Conservation (phyloP, 192 early-diverging fungal genomes). For the Mortierella antarctica region DNA sequence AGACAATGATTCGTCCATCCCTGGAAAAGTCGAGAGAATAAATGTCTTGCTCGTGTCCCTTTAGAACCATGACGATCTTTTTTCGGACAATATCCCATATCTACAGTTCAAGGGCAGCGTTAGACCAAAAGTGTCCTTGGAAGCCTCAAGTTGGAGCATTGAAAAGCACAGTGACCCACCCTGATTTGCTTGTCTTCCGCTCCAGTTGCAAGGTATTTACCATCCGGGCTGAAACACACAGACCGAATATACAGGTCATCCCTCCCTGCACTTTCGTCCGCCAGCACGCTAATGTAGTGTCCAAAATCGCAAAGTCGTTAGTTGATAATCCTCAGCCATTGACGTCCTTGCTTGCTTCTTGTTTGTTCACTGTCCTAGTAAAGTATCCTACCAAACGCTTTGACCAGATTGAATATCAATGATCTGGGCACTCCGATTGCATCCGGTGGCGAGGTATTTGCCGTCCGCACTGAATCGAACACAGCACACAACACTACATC, state of each 20-base stretch:
- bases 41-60: constrained; percentile 96
- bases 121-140: neutral
- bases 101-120: constrained; percentile 21
- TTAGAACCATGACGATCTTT: constrained; percentile 72
- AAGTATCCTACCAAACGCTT: constrained; percentile 69
- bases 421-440: constrained; percentile 91
- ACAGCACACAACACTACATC: constrained; percentile 96
- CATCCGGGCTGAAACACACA: constrained; percentile 96
- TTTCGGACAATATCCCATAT: constrained; percentile 77
- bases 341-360: neutral
- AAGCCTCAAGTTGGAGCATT: neutral
- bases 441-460: constrained; percentile 91
- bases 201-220: constrained; percentile 90
- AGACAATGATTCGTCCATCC: constrained; percentile 89
- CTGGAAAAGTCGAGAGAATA: constrained; percentile 95
- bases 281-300: constrained; percentile 65
- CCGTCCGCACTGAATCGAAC: constrained; percentile 96
- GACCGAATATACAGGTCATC: constrained; percentile 96
- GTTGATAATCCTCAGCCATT: too few species aligned
- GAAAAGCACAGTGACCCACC: constrained; percentile 46
- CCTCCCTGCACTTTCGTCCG: constrained; percentile 78
- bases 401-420: constrained; percentile 83
- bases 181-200: constrained; percentile 97
- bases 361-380: neutral
- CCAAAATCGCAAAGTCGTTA: neutral